Conservation (phyloP, 306 rosid species). For the Cyclanthera cordifolia region DNA sequence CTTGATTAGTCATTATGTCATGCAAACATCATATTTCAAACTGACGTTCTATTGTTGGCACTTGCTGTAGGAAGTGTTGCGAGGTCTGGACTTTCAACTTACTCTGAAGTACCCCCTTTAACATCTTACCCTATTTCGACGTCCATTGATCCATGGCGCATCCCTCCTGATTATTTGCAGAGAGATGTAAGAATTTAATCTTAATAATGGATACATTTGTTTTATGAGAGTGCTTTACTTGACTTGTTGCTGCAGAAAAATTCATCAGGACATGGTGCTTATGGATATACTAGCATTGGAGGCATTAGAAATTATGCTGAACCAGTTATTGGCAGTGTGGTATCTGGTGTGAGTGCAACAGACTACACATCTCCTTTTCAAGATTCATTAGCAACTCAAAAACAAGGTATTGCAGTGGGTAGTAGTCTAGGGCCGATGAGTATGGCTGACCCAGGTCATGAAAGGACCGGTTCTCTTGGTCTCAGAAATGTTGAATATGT, state of each 20-base stretch:
- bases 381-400: slow-evolving; percentile 18
- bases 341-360: slow-evolving; percentile 16
- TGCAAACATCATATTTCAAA: background rate
- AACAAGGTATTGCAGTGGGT: slow-evolving; percentile 25
- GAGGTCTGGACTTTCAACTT: slow-evolving; percentile 34
- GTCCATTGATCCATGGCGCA: slow-evolving; percentile 22
- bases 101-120: slow-evolving; percentile 33
- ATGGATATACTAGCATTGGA: slow-evolving; percentile 27
- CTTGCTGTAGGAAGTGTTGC: slow-evolving; percentile 30
- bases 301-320: slow-evolving; percentile 30
- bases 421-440: slow-evolving; percentile 18
- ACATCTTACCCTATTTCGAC: slow-evolving; percentile 22
- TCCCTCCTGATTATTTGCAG: slow-evolving; percentile 32
- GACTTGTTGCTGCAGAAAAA: slow-evolving; percentile 28
- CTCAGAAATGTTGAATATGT: slow-evolving; percentile 22
- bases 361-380: slow-evolving; percentile 30
- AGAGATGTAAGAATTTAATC: slow-evolving; percentile 34
- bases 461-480: slow-evolving; percentile 24
- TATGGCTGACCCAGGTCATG: slow-evolving; percentile 25
- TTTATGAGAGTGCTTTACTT: background rate
- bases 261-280: slow-evolving; percentile 24
- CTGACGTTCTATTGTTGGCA: slow-evolving; percentile 5
- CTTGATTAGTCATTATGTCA: background rate
- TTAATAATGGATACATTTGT: background rate
- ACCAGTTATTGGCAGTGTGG: slow-evolving; percentile 19